Evolutionary conservation across 768 basidiomycete genomes (phyloP).

Genomic region (Agaricus sinodeliciosus): DNA sequence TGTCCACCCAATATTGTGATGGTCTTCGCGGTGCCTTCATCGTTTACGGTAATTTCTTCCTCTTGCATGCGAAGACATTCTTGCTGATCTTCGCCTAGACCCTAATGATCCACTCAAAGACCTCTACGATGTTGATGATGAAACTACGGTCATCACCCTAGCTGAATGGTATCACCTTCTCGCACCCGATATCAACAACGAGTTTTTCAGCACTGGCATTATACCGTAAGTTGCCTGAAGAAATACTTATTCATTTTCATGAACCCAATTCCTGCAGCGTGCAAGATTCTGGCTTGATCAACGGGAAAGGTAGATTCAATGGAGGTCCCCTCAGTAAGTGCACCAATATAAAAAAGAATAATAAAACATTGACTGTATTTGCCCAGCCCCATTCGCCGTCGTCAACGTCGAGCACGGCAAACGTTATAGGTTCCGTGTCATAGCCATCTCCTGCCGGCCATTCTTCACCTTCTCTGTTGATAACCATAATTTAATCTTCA

Average conservation of each 20-base stretch:
- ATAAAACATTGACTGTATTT: background rate
- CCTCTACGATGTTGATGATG: constrained; percentile 27
- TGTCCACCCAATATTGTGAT: constrained; percentile 19
- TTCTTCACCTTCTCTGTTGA: constrained; percentile 33
- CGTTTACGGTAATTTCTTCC: constrained; percentile 20
- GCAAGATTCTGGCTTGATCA: constrained; percentile 10
- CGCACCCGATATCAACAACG: background rate
- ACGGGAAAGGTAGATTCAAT: constrained; percentile 12
- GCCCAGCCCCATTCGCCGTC: constrained; percentile 18
- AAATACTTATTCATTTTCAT: background rate
- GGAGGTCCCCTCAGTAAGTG: constrained; percentile 8
- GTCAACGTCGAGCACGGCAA: constrained; percentile 34
- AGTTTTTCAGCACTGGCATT: constrained; percentile 2
- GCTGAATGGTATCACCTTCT: constrained; percentile 10
- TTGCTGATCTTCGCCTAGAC: constrained; percentile 13
- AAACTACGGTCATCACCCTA: constrained; percentile 23
- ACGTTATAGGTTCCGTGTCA: constrained; percentile 48
- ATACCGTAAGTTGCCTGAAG: constrained; percentile 4
- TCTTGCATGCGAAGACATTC: background rate
- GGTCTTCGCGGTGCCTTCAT: constrained; percentile 21
- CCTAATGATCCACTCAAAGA: constrained; percentile 21
- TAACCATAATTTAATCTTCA: constrained; percentile 22
- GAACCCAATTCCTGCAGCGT: background rate
- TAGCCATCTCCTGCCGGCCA: constrained; percentile 40
- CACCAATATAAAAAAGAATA: background rate